Conservation (phyloP, 1,139 yeast species). For the Suhomyces anneliseae region DNA sequence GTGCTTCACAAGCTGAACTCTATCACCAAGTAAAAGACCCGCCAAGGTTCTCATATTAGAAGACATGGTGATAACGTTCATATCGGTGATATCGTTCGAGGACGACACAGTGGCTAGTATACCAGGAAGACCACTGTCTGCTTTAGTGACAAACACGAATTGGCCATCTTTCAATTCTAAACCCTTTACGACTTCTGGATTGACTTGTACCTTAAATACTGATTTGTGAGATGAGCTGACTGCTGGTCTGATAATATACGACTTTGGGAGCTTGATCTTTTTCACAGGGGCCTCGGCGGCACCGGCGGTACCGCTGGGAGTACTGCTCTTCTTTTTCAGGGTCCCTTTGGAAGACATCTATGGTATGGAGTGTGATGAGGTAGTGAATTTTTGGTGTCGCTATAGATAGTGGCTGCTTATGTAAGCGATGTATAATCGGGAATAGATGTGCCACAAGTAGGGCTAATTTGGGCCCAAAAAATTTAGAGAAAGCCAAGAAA, state of each 20-base stretch:
- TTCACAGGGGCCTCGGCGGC: conserved; percentile 24
- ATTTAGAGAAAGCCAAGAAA: no score
- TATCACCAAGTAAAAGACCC: conserved; percentile 71
- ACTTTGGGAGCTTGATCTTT: conserved; percentile 47
- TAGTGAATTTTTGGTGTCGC: neutral
- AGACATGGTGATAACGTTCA: conserved; percentile 58
- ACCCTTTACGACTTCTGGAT: conserved; percentile 52
- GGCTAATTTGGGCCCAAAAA: no score
- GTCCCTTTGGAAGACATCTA: conserved; percentile 32
- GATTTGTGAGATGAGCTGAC: conserved; percentile 27
- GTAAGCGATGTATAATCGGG: no score
- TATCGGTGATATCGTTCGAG: conserved; percentile 37
- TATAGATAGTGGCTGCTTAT: no score
- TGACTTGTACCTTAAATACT: conserved; percentile 46
- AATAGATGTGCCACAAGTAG: no score
- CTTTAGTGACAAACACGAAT: conserved; percentile 50
- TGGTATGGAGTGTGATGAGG: neutral
- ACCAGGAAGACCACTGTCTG: conserved; percentile 44
- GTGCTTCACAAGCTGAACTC: conserved; percentile 52
- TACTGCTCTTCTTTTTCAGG: conserved; percentile 26
- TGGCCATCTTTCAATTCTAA: conserved; percentile 56
- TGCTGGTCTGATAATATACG: conserved; percentile 62
- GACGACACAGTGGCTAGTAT: conserved; percentile 48
- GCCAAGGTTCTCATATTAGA: conserved; percentile 48
- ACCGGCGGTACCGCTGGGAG: conserved; percentile 20